These are phyloP conservation scores for Ceratocystis huliohia DNA, from an alignment of 2,329 filamentous ascomycete genomes.

Conservation along the genomic window DNA sequence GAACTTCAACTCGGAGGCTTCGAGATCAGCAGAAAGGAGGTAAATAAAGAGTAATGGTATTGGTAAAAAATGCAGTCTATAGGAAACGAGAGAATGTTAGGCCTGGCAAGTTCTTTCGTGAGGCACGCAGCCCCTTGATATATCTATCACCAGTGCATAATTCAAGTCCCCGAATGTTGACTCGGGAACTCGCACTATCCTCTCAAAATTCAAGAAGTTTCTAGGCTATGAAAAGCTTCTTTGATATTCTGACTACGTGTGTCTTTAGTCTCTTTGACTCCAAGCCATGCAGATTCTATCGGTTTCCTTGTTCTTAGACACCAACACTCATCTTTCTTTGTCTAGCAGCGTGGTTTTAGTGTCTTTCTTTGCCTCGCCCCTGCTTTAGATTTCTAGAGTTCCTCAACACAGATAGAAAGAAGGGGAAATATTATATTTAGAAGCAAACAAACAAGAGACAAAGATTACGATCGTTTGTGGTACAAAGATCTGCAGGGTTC, in stretches of 20 bases:
- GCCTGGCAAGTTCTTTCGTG: not conserved
- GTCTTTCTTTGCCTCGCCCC: constrained; percentile 2
- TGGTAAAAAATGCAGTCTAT: not conserved
- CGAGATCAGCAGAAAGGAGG: not conserved
- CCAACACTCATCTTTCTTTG: not conserved
- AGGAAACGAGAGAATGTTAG: not conserved
- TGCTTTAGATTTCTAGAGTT: not conserved
- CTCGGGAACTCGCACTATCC: not conserved
- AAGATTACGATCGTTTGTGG: not conserved
- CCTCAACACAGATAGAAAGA: not conserved
- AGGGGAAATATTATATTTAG: not conserved
- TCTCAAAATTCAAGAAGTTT: not conserved
- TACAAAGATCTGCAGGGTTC: not conserved
- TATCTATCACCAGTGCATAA: not conserved
- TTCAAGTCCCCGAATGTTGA: too few relatives aligned
- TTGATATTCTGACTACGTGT: not conserved
- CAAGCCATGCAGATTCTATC: not conserved
- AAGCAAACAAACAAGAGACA: not conserved
- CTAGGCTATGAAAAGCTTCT: not conserved
- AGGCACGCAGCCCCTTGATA: not conserved
- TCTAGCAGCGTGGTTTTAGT: not conserved
- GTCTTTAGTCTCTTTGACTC: not conserved
- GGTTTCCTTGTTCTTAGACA: constrained; percentile 2
- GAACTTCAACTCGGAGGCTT: not conserved
- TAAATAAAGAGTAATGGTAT: not conserved